Base-by-base conservation (phyloP, 73 alveolate genomes). In the Paraurostyla sp. region DNA sequence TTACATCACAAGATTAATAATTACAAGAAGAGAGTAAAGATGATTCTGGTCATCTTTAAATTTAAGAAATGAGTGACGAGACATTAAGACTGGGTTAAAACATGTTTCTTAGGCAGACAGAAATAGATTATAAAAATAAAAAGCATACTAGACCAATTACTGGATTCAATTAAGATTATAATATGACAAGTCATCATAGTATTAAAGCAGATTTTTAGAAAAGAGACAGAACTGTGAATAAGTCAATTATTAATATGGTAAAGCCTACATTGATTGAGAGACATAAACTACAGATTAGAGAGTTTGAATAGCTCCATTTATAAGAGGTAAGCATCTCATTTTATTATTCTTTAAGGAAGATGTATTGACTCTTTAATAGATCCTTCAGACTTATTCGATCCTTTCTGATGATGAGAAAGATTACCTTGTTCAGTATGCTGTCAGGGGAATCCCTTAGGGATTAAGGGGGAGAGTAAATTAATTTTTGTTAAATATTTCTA, bases 381-480 rank as follows among this genome's bases (percentile, higher is more conserved):
- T 49, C 15, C 86, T 73, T n/a, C 33, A 43, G 25, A 1, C 11
- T 22, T 7, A 23, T 7, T 6, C 60, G 29, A 25, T 45, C 3
- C 56, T 73, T 23, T 45, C 86, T 3, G 25, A 48, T 3, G 86
- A 73, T 15, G 35, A 73, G 38, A 73, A 38, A 49, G 86, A 73
- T 9, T 49, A 73, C 50, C 29, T 73, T 2, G 59, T 43, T 2
- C 13, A 73, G 15, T 73, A 33, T 43, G 71, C 36, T 45, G 46
- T 73, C 7, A 73, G 41, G 27, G 86, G 86, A 11, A 43, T 73
- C 1, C 86, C 86, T 4, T 9, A 45, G 0, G 86, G 51, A 18
- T 3, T 73, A 11, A 73, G 86, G 46, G 86, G 71, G 2, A 43
- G 86, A 48, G 86, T 73, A 73, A 73, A 30, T 68, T 36, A 35